A percentile compares a stretch with the other conserved stretches of the same genome.
These are phyloP conservation scores for Eucalyptus regnans DNA, from an alignment of 345 rosid genomes.

Conservation along the genomic window DNA sequence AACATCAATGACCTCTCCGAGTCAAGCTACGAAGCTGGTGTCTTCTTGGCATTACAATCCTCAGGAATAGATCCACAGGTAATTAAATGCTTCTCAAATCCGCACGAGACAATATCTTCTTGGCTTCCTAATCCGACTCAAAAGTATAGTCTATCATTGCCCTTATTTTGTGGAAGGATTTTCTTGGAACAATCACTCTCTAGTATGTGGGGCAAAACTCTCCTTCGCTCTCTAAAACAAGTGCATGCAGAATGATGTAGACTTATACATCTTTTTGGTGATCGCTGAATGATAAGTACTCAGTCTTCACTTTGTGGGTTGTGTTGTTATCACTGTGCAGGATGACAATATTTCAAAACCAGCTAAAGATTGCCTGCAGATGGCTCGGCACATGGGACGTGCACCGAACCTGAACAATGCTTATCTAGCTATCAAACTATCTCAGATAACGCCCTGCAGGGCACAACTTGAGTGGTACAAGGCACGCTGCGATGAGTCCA, in stretches of 20 bases:
- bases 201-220: neutral
- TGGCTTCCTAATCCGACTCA: neutral
- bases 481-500: neutral
- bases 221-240: neutral
- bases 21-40: constrained; percentile 53
- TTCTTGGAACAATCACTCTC: neutral
- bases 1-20: constrained; percentile 14
- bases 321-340: neutral
- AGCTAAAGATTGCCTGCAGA: neutral
- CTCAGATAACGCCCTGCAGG: neutral
- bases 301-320: neutral
- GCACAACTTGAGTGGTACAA: constrained; percentile 13
- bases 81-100: neutral
- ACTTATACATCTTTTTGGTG: neutral
- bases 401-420: neutral
- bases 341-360: neutral
- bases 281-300: neutral
- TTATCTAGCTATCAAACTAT: neutral
- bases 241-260: neutral
- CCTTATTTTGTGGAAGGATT: neutral
- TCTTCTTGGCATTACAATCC: constrained; percentile 54
- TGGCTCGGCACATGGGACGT: neutral
- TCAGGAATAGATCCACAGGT: constrained; percentile 36
- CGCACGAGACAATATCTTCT: neutral
- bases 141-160: neutral